Evolutionary conservation across 2,329 filamentous ascomycete species (phyloP).

Genomic region (Aureobasidium vineae): DNA sequence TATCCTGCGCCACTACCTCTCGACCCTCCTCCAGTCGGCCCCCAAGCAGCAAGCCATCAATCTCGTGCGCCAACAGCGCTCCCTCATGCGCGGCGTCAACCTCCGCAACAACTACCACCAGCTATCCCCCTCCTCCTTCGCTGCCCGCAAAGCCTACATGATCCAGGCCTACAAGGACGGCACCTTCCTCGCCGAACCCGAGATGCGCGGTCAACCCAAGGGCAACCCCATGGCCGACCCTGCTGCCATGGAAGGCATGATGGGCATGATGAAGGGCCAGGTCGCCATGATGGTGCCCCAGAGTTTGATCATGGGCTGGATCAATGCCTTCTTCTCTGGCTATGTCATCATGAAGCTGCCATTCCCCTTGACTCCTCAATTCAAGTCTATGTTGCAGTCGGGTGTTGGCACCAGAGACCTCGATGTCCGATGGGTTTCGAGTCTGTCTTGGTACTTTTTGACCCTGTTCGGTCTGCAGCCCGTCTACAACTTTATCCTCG

Average conservation of each 20-base stretch:
- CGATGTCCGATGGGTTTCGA: slow-evolving; percentile 98
- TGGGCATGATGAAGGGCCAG: slow-evolving; percentile 99
- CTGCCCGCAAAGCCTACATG: slow-evolving; percentile 74
- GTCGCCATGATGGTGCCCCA: slow-evolving; percentile 99
- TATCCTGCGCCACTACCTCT: slow-evolving; percentile 92
- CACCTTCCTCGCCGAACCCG: slow-evolving; percentile 84
- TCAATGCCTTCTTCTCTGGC: slow-evolving; percentile 97
- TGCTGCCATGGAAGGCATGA: slow-evolving; percentile 98
- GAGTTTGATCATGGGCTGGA: slow-evolving; percentile 99
- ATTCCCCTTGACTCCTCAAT: slow-evolving; percentile 96
- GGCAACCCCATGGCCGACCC: slow-evolving; percentile 95
- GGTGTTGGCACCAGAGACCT: slow-evolving; percentile 94
- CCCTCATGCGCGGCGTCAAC: slow-evolving; percentile 77
- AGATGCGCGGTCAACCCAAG: slow-evolving; percentile 78
- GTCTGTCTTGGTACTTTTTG: slow-evolving; percentile 97
- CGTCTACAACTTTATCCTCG: slow-evolving; percentile 94
- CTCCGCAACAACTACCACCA: slow-evolving; percentile 79
- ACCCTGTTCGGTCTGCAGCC: slow-evolving; percentile 96
- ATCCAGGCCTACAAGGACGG: slow-evolving; percentile 80
- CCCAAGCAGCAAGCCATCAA: slow-evolving; percentile 79
- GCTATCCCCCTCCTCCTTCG: slow-evolving; percentile 74
- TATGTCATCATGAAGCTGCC: slow-evolving; percentile 99
- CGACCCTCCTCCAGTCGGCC: slow-evolving; percentile 78
- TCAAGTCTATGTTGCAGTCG: slow-evolving; percentile 99
- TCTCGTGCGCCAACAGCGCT: slow-evolving; percentile 78